phyloP scores from a whole-genome alignment of 129 eudicot species.

The Daucus carota region DH1_v3.0 NC_030385.2:28002501-28003000 shows the following conservation, averaged over 20 bases:
- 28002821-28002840: no score
- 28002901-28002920: no score
- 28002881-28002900: no score
- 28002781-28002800: no score
- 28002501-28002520: neutral
- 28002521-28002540: slow-evolving; percentile 5
- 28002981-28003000: no score
- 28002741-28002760: neutral
- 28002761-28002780: neutral
- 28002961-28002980: no score
- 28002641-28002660: neutral
- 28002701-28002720: neutral
- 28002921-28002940: no score
- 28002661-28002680: neutral
- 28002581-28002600: slow-evolving; percentile 5
- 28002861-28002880: no score
- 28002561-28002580: slow-evolving; percentile 4
- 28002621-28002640: neutral
- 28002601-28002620: no score
- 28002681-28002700: neutral
- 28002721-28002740: neutral
- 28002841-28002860: no score
- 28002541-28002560: slow-evolving; percentile 5
- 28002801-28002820: no score
- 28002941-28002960: no score